Percentiles rank a stretch among this genome's conserved stretches.
Conservation (phyloP, 129 eudicot genomes). For the Heracleum sosnowskyi region DNA sequence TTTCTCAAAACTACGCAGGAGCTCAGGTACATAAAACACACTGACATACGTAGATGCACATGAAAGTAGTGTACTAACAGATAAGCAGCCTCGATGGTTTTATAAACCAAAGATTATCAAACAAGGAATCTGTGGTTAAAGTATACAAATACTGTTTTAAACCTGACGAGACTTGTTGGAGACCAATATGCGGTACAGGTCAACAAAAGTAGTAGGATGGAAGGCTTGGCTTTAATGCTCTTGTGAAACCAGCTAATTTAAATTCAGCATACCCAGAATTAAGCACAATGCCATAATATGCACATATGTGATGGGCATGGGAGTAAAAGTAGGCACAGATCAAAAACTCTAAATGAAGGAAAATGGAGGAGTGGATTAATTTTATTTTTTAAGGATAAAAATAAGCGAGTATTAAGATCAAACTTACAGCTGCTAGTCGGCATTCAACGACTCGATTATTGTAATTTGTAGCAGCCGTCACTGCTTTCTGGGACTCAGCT, state of each 20-base stretch:
- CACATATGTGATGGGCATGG: not conserved
- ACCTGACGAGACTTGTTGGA: not conserved
- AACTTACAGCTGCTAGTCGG: slow-evolving; percentile 77
- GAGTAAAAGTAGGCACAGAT: not conserved
- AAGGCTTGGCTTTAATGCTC: not conserved
- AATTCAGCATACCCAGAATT: not conserved
- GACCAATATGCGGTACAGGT: not conserved
- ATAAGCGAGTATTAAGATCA: not conserved
- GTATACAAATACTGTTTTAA: not conserved
- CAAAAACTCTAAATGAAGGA: not conserved
- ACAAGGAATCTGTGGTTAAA: not conserved
- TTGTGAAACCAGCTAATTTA: not conserved
- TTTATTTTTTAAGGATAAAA: not conserved
- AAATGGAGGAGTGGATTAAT: not conserved
- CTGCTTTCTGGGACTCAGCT: slow-evolving; percentile 93
- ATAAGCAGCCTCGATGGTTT: not conserved
- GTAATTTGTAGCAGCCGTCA: slow-evolving; percentile 89
- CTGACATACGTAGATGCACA: not conserved
- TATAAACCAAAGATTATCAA: not conserved
- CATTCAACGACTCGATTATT: slow-evolving; percentile 91
- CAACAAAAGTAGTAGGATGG: not conserved
- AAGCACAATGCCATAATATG: not conserved
- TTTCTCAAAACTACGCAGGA: not conserved
- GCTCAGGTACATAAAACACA: not conserved
- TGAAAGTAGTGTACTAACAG: not conserved